Conservation (phyloP, 2,329 filamentous ascomycete genomes). For the Fusarium redolens region DNA sequence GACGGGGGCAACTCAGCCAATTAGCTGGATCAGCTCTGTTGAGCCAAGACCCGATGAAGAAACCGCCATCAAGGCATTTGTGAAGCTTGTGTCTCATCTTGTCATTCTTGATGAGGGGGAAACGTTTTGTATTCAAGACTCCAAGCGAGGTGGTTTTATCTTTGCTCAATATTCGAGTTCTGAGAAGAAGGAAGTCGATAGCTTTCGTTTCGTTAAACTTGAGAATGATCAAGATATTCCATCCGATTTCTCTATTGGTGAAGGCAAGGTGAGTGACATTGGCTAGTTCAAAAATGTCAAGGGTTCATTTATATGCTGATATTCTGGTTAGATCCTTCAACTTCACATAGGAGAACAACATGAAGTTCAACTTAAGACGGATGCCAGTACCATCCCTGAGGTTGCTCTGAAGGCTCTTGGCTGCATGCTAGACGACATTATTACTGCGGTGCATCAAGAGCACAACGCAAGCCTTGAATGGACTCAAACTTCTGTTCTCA, state of each 20-base stretch:
- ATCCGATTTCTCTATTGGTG: constrained; percentile 18
- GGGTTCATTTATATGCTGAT: background rate
- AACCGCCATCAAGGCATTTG: background rate
- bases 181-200: fast-evolving
- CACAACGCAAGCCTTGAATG: background rate
- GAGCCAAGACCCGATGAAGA: background rate
- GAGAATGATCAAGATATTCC: background rate
- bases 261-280: background rate
- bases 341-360: background rate
- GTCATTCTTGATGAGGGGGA: constrained; percentile 10
- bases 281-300: background rate
- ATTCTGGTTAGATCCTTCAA: background rate
- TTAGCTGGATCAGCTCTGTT: constrained; percentile 1
- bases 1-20: background rate
- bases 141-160: background rate
- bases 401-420: background rate
- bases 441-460: background rate
- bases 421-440: background rate
- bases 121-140: constrained; percentile 7
- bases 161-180: background rate
- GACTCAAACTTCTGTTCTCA: constrained; percentile 13
- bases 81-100: background rate
- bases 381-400: background rate
- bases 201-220: background rate
- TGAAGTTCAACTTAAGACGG: background rate